Base-by-base conservation (phyloP, 2,329 filamentous ascomycete genomes). In the Pseudogymnoascus sp. region DNA sequence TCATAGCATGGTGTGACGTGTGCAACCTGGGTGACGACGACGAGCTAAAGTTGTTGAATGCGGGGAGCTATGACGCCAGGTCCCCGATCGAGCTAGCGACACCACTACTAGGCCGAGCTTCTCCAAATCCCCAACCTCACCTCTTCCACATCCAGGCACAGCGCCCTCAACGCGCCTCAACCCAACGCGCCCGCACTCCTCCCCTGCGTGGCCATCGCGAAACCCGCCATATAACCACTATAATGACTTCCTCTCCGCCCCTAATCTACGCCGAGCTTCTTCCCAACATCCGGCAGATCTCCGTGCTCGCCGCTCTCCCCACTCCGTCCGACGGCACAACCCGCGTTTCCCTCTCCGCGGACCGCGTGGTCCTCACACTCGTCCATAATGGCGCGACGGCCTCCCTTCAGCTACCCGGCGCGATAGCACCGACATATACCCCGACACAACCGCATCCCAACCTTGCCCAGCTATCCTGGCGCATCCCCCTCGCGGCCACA, bases 261-360 rank as follows among this genome's bases (percentile, higher is more conserved):
- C 61, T 73, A 54, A 78, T 89, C 21, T 88, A 89, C 71, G 85
- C 86, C 4, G 87, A 90, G 75, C 79, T 88, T 1, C 79, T 89
- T 2, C 77, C 81, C 28, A 87, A 88, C 65, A 86, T 90, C 68
- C 79, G 82, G 45, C 85, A 88, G 71, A 78, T 89, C 41, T 87
- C 85, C 4, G 75, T 88, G 21, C 81, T 80, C 61, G 83, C 80
- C 6, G 78, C 79, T 2, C 75, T 88, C 1, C 75, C 78, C 2
- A 77, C 79, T 31, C 69, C 71, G 43, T 70, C 70, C 61, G 64
- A 70, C 64, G 48, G 63, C 62, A 65, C 67, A 48, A 75, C 73
- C 43, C 69, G 65, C 37, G 72, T 66, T 62, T 68, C 70, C 11
- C 74, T 86, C 43, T 75, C 79, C 11, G 71, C 77, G 37, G 76